Percentiles rank a stretch among this genome's conserved stretches.
phyloP scores from a whole-genome alignment of 441 rosid species.

The Kokia cookei region DNA sequence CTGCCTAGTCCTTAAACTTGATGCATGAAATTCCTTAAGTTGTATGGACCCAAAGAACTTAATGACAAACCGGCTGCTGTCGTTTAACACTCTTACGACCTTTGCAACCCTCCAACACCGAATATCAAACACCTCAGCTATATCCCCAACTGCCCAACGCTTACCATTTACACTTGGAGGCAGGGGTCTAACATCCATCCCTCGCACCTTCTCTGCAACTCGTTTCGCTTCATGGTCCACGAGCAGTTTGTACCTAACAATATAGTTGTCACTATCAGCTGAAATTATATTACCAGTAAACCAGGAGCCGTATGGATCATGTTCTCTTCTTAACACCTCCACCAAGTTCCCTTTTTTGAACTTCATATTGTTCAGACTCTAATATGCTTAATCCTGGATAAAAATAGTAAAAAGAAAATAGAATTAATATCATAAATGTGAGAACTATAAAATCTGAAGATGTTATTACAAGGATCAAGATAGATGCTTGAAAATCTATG shows the following conservation, averaged over 20 bases:
- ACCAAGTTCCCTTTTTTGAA: constrained; percentile 20
- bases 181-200: constrained; percentile 27
- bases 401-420: not conserved
- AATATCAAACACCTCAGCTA: constrained; percentile 32
- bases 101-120: constrained; percentile 33
- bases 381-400: not conserved
- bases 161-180: constrained; percentile 21
- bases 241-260: constrained; percentile 18
- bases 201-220: constrained; percentile 17
- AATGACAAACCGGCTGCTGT: constrained; percentile 20
- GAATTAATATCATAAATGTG: not conserved
- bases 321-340: constrained; percentile 28
- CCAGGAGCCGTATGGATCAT: constrained; percentile 26
- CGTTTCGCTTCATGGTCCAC: constrained; percentile 10
- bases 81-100: constrained; percentile 20
- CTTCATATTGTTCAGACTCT: constrained; percentile 16
- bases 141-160: constrained; percentile 32
- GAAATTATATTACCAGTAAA: constrained; percentile 27
- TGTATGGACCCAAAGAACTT: constrained; percentile 31
- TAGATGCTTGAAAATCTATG: not conserved
- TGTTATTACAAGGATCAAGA: not conserved
- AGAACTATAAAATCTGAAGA: not conserved
- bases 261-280: constrained; percentile 16
- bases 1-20: constrained; percentile 25
- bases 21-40: constrained; percentile 26